phyloP scores from a whole-genome alignment of 2,329 filamentous ascomycete genomes.

The Ambrosiella xylebori region DNA sequence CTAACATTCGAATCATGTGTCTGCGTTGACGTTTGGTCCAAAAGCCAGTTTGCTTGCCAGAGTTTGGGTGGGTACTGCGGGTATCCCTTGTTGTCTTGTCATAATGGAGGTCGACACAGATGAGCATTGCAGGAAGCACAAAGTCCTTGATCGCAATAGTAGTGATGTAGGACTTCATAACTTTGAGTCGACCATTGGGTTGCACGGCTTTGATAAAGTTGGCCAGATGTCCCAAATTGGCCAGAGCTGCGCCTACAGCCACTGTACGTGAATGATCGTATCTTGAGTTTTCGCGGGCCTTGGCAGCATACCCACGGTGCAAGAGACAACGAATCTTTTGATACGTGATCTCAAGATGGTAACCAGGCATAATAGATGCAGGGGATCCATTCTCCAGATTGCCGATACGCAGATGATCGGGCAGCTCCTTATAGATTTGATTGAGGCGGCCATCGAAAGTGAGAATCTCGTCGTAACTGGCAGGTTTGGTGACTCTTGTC shows the following conservation, averaged over 20 bases:
- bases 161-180: conserved; percentile 62
- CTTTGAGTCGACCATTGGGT: conserved; percentile 51
- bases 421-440: conserved; percentile 47
- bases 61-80: conserved; percentile 19
- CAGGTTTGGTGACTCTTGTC: conserved; percentile 35
- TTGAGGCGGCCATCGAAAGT: conserved; percentile 44
- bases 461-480: conserved; percentile 47
- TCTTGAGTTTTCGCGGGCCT: conserved; percentile 58
- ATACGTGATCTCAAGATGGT: conserved; percentile 69
- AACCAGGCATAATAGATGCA: conserved; percentile 70
- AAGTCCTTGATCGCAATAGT: conserved; percentile 74
- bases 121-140: conserved; percentile 66
- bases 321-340: conserved; percentile 79
- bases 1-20: conserved; percentile 61
- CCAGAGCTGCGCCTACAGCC: conserved; percentile 74
- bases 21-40: conserved; percentile 44
- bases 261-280: conserved; percentile 71
- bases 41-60: conserved; percentile 1
- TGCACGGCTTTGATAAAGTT: conserved; percentile 61
- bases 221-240: conserved; percentile 59
- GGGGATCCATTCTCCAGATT: conserved; percentile 66
- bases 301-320: conserved; percentile 71
- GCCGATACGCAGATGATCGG: conserved; percentile 44
- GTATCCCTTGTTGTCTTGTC: conserved; percentile 26
- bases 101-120: conserved; percentile 61